These are phyloP conservation scores for Flueggea neowawraea DNA, from an alignment of 441 rosid genomes.

Conservation along the genomic window DNA sequence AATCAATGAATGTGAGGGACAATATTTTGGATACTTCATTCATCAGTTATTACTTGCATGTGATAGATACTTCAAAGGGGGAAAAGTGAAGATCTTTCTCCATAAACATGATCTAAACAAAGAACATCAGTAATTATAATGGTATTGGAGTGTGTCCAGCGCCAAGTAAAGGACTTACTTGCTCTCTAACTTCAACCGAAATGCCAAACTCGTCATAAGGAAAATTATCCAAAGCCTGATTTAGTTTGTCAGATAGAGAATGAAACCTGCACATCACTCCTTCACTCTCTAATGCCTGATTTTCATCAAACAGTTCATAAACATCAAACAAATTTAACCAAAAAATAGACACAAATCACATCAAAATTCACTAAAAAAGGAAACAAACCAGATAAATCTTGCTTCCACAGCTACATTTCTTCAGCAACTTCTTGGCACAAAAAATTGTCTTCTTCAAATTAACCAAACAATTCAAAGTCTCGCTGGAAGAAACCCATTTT, in stretches of 20 bases:
- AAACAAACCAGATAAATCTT: constrained; percentile 69
- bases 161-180: constrained; percentile 27
- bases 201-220: constrained; percentile 48
- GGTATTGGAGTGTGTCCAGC: no score
- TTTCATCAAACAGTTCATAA: neutral
- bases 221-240: constrained; percentile 40
- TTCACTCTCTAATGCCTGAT: constrained; percentile 72
- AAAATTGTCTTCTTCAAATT: constrained; percentile 37
- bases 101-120: constrained; percentile 10
- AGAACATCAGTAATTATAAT: no score
- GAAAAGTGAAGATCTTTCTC: neutral
- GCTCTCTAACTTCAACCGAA: constrained; percentile 62
- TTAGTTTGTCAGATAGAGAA: constrained; percentile 48
- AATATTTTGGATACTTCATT: no score
- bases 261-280: constrained; percentile 44
- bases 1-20: no score
- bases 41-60: no score
- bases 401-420: constrained; percentile 66
- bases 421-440: constrained; percentile 50
- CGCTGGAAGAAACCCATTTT: constrained; percentile 2
- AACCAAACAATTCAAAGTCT: constrained; percentile 22
- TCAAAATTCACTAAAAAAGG: no score
- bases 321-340: neutral
- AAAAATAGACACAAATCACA: no score
- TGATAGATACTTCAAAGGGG: no score